These are phyloP conservation scores for Cardamine chenopodiifolia DNA, from an alignment of 345 rosid genomes.

Conservation along the genomic window DNA sequence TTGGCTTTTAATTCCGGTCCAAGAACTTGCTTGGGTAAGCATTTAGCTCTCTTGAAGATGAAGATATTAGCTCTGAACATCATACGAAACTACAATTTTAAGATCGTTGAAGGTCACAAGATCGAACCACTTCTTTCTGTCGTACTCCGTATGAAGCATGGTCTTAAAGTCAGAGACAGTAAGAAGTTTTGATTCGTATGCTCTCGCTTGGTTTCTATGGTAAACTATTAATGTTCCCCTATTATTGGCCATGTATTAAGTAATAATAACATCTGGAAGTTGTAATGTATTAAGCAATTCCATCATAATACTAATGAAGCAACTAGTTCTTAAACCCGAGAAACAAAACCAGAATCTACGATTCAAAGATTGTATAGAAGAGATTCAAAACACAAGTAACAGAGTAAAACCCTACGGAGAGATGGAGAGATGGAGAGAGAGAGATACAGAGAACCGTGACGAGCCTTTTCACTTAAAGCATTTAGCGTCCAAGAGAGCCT, in stretches of 20 bases:
- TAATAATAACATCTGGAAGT: background rate
- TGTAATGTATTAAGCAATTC: conserved; percentile 15
- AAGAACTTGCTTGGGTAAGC: conserved; percentile 37
- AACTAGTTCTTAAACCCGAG: conserved; percentile 20
- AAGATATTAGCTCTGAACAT: conserved; percentile 29
- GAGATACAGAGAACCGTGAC: background rate
- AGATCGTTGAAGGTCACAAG: conserved; percentile 28
- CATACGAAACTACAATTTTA: conserved; percentile 28
- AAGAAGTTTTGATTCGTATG: background rate
- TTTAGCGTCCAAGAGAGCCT: conserved; percentile 86
- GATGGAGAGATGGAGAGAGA: too few species aligned
- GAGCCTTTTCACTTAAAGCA: conserved; percentile 74
- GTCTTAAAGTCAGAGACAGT: conserved; percentile 16
- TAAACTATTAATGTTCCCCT: background rate
- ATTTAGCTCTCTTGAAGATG: conserved; percentile 32
- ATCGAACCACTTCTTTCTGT: conserved; percentile 5
- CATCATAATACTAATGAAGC: background rate
- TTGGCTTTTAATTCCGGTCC: conserved; percentile 34
- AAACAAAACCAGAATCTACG: conserved; percentile 28
- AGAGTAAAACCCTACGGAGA: conserved; percentile 11
- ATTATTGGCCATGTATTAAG: background rate
- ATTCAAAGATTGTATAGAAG: conserved; percentile 28
- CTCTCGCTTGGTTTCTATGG: too few species aligned
- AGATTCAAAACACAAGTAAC: conserved; percentile 25
- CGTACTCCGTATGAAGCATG: conserved; percentile 15